phyloP scores from a whole-genome alignment of 768 basidiomycete species.

The Mycena epipterygia region DNA sequence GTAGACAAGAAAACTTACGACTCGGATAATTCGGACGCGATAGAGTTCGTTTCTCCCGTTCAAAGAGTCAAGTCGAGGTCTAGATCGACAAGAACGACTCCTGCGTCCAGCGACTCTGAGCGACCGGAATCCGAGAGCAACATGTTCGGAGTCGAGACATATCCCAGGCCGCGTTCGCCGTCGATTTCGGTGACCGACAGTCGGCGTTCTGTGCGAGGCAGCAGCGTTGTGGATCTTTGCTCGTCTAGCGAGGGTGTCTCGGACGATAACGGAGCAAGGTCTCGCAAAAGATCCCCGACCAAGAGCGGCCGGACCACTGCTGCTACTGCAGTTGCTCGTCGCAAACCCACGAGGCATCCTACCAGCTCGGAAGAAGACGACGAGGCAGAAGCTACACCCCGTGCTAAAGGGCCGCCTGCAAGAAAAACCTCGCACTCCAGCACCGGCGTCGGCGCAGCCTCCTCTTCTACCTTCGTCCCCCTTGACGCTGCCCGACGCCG shows the following conservation, averaged over 20 bases:
- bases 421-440: background rate
- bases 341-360: background rate
- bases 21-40: conserved; percentile 6
- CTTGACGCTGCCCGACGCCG: conserved; percentile 14
- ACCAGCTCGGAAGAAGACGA: conserved; percentile 23
- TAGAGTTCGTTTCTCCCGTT: background rate
- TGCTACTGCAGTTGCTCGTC: background rate
- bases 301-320: too few relatives aligned
- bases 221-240: conserved; percentile 27
- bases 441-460: background rate
- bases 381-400: conserved; percentile 25
- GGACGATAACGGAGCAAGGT: background rate
- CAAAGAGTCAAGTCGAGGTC: background rate
- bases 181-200: conserved; percentile 13
- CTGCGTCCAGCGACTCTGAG: conserved; percentile 6
- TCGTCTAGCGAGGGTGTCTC: conserved; percentile 27
- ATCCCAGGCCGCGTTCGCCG: conserved; percentile 16
- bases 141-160: background rate
- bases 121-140: background rate
- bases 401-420: conserved; percentile 5
- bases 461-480: conserved; percentile 12
- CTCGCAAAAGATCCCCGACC: background rate
- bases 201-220: conserved; percentile 13
- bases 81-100: background rate
- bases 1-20: background rate